A percentile compares a stretch with the other conserved stretches of the same genome.
Conservation (phyloP, 257 asterid species). For the Leptodermis oblonga region DNA sequence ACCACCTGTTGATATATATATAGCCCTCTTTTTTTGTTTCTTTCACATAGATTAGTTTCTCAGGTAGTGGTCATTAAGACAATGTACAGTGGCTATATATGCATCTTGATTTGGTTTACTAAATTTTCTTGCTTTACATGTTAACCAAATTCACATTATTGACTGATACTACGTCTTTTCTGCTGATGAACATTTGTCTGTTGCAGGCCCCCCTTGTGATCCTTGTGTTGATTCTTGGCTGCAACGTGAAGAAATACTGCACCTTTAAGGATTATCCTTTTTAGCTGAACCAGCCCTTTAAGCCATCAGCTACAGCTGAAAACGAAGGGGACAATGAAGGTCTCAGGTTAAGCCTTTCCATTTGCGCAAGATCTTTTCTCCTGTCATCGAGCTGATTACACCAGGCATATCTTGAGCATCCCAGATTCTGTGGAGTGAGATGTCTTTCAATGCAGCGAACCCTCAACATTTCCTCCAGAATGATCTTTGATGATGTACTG, state of each 20-base stretch:
- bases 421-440: background rate
- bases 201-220: background rate
- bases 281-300: background rate
- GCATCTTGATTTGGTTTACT: background rate
- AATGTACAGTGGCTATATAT: background rate
- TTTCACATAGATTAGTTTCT: background rate
- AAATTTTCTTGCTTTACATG: background rate
- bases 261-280: no score
- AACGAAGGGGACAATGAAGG: background rate
- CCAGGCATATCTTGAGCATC: background rate
- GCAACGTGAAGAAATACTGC: conserved; percentile 5
- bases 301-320: background rate
- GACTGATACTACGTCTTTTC: background rate
- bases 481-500: background rate
- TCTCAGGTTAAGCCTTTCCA: background rate
- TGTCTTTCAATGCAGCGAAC: background rate
- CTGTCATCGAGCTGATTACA: background rate
- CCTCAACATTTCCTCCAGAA: background rate
- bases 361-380: background rate
- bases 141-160: background rate
- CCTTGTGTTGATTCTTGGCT: conserved; percentile 3
- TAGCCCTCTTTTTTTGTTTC: background rate
- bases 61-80: no score
- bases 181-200: conserved; percentile 12
- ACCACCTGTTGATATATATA: no score